A percentile compares a stretch with the other conserved stretches of the same genome.
Conservation (phyloP, 164 flowering plant species). For the Chloranthus sessilifolius region DNA sequence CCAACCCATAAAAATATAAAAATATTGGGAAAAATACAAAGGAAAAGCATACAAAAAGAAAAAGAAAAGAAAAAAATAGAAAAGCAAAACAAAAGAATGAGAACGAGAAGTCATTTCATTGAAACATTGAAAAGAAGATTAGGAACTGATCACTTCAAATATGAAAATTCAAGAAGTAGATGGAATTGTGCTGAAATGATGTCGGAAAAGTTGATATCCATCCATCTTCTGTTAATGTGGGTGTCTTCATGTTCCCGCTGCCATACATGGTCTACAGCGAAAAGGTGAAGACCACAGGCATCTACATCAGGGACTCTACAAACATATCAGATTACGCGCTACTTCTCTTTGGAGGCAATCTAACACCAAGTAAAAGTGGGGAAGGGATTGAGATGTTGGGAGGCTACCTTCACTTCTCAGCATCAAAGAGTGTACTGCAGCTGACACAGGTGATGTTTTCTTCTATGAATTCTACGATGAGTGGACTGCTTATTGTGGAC, state of each 20-base stretch:
- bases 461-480: no score
- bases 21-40: no score
- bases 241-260: slow-evolving; percentile 71
- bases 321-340: slow-evolving; percentile 95
- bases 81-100: no score
- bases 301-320: slow-evolving; percentile 79
- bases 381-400: slow-evolving; percentile 96
- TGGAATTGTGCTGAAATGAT: slow-evolving; percentile 87
- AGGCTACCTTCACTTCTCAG: slow-evolving; percentile 96
- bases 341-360: slow-evolving; percentile 90
- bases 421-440: slow-evolving; percentile 74
- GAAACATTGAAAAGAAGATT: no score
- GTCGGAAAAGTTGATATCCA: slow-evolving; percentile 95
- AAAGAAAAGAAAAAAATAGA: no score
- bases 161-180: no score
- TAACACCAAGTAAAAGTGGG: slow-evolving; percentile 62
- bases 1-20: no score
- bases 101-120: no score
- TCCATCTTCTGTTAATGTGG: slow-evolving; percentile 94
- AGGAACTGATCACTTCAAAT: no score
- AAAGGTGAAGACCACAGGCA: slow-evolving; percentile 79
- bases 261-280: slow-evolving; percentile 95
- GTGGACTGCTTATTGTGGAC: no score
- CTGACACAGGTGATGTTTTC: slow-evolving; percentile 54
- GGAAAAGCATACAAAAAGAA: no score